Conservation (phyloP, 2,329 filamentous ascomycete species). For the Chrysoporthe cubensis region DNA sequence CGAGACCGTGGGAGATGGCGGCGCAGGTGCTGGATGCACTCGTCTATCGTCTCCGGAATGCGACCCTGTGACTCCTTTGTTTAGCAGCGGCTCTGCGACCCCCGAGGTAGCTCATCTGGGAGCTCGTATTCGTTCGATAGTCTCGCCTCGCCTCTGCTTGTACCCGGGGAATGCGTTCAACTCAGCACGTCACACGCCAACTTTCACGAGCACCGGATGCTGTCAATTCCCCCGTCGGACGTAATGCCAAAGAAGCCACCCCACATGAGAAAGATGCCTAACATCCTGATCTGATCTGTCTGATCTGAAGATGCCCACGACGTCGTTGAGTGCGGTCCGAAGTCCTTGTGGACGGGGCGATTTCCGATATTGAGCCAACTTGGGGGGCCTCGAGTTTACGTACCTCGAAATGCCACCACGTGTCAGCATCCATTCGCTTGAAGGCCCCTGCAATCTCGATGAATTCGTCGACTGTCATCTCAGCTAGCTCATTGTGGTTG, state of each 20-base stretch:
- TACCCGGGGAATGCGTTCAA: not conserved
- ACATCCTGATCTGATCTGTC: not conserved
- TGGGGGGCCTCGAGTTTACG: constrained; percentile 27
- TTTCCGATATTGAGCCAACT: not conserved
- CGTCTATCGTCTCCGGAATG: constrained; percentile 61
- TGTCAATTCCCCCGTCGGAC: too few species aligned
- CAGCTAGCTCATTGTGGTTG: constrained; percentile 68
- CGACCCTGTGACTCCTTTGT: constrained; percentile 55
- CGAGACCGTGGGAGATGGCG: constrained; percentile 45
- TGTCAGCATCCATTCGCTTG: constrained; percentile 37
- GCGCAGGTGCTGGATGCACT: constrained; percentile 63
- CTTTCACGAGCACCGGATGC: not conserved
- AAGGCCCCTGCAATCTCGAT: constrained; percentile 45
- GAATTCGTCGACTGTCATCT: constrained; percentile 70
- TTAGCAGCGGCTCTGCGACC: constrained; percentile 14
- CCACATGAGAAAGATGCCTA: too few species aligned
- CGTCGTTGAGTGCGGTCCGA: not conserved
- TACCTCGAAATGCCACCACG: constrained; percentile 77
- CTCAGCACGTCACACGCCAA: not conserved
- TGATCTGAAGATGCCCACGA: not conserved
- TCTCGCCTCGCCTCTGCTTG: not conserved
- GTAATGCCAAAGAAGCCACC: not conserved
- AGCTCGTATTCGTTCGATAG: constrained; percentile 7
- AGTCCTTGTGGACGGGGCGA: not conserved
- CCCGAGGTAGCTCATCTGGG: constrained; percentile 5